Percentiles rank a stretch among this genome's conserved stretches.
phyloP scores from a whole-genome alignment of 345 rosid genomes.

The Bruguiera parviflora region DNA sequence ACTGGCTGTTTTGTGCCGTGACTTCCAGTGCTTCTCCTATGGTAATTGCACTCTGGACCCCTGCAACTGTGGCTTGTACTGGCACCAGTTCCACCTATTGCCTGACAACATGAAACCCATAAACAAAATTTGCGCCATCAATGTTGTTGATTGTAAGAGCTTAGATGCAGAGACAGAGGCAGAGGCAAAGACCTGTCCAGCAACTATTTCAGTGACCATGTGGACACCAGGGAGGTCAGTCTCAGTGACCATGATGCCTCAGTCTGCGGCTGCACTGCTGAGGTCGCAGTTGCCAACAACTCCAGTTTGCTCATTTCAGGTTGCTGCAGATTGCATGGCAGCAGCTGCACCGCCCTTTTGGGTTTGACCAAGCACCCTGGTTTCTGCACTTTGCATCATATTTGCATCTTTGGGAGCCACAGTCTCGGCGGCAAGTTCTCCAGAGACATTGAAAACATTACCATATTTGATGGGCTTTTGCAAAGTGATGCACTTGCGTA shows the following conservation, averaged over 20 bases:
- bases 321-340: slow-evolving; percentile 60
- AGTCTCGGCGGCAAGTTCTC: slow-evolving; percentile 46
- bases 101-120: slow-evolving; percentile 39
- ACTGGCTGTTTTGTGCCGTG: slow-evolving; percentile 35
- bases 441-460: slow-evolving; percentile 51
- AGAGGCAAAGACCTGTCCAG: slow-evolving; percentile 46
- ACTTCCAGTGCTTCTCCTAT: slow-evolving; percentile 78
- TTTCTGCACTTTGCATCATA: slow-evolving; percentile 72
- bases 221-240: slow-evolving; percentile 48
- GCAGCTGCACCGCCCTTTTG: slow-evolving; percentile 65
- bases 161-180: not conserved
- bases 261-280: slow-evolving; percentile 32
- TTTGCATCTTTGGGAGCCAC: slow-evolving; percentile 65
- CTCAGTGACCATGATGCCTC: slow-evolving; percentile 57
- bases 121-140: not conserved
- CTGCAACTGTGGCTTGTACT: slow-evolving; percentile 13
- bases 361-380: slow-evolving; percentile 54
- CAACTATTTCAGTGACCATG: slow-evolving; percentile 55
- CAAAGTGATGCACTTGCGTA: too few relatives aligned
- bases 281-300: slow-evolving; percentile 41
- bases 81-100: slow-evolving; percentile 47
- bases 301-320: slow-evolving; percentile 47
- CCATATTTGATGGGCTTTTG: slow-evolving; percentile 52
- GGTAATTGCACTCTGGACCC: slow-evolving; percentile 39
- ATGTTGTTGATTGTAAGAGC: not conserved